These are phyloP conservation scores for Saccharomyces paradoxus DNA, from an alignment of 805 yeast genomes.

Conservation along the genomic window DNA sequence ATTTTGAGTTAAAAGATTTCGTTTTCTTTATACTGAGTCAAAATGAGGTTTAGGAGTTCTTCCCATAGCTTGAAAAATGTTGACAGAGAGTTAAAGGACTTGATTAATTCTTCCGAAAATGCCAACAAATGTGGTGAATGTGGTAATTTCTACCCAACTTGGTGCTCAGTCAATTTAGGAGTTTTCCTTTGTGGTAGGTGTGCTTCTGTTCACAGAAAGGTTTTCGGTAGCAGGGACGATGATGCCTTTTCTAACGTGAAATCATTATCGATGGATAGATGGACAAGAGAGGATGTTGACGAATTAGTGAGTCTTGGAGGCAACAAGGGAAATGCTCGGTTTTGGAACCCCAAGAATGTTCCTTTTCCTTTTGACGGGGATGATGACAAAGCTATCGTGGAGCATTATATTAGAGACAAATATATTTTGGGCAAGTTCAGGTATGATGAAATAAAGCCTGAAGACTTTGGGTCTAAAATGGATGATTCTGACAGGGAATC, in stretches of 20 bases:
- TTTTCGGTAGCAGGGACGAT: conserved; percentile 39
- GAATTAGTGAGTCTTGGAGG: conserved; percentile 40
- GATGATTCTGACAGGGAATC: conserved; percentile 3
- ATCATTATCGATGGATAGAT: conserved; percentile 63
- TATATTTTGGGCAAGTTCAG: conserved; percentile 55
- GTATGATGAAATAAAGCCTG: conserved; percentile 22
- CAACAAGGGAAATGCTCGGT: conserved; percentile 47
- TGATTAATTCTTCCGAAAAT: conserved; percentile 53
- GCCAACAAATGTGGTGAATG: conserved; percentile 76
- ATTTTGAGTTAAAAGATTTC: background rate
- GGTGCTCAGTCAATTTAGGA: conserved; percentile 41
- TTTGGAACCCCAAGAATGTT: conserved; percentile 61
- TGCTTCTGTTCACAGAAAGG: conserved; percentile 64
- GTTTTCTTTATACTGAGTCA: background rate
- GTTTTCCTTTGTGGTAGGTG: conserved; percentile 77
- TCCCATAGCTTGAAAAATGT: conserved; percentile 4
- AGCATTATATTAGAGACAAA: conserved; percentile 55
- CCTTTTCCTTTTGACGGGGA: conserved; percentile 75
- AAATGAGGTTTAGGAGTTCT: conserved; percentile 8
- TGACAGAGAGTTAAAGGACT: conserved; percentile 47
- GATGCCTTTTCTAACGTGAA: conserved; percentile 54
- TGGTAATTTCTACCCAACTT: conserved; percentile 52
- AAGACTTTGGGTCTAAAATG: conserved; percentile 21
- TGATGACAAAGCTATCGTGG: conserved; percentile 49
- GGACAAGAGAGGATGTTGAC: conserved; percentile 54